These are phyloP conservation scores for Luzula sylvatica DNA, from an alignment of 176 grass and related monocot genomes.

Conservation along the genomic window DNA sequence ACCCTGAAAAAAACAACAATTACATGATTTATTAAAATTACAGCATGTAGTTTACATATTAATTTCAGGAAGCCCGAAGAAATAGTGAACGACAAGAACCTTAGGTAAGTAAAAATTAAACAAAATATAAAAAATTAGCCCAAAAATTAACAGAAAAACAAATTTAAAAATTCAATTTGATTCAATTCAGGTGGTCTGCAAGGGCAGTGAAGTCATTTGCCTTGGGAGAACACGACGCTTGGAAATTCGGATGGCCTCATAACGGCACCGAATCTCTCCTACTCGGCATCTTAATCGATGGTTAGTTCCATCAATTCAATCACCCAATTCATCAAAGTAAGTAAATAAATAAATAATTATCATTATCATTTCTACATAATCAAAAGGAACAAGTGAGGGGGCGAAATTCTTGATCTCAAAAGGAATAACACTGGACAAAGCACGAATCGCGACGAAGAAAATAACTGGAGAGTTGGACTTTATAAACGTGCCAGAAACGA, in stretches of 20 bases:
- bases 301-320: slow-evolving; percentile 22
- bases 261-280: slow-evolving; percentile 68
- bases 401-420: slow-evolving; percentile 76
- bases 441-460: slow-evolving; percentile 53
- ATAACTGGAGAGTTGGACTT: slow-evolving; percentile 75
- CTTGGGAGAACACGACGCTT: slow-evolving; percentile 73
- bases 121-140: not conserved
- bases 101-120: slow-evolving; percentile 22
- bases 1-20: no score
- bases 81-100: slow-evolving; percentile 32
- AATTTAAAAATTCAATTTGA: not conserved
- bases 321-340: not conserved
- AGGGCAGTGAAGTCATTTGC: slow-evolving; percentile 65
- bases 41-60: no score
- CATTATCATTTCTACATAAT: not conserved
- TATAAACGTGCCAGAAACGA: no score
- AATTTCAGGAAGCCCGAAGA: slow-evolving; percentile 29
- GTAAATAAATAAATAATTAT: no score
- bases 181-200: slow-evolving; percentile 61
- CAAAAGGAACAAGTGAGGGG: slow-evolving; percentile 66
- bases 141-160: no score
- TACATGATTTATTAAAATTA: no score
- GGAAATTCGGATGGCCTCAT: slow-evolving; percentile 64
- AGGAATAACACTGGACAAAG: slow-evolving; percentile 66
- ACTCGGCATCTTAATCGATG: slow-evolving; percentile 83